Percentiles rank a stretch among this genome's conserved stretches.
phyloP scores from a whole-genome alignment of 1,284 basidiomycete genomes.

The Pseudozyma hubeiensis region DNA sequence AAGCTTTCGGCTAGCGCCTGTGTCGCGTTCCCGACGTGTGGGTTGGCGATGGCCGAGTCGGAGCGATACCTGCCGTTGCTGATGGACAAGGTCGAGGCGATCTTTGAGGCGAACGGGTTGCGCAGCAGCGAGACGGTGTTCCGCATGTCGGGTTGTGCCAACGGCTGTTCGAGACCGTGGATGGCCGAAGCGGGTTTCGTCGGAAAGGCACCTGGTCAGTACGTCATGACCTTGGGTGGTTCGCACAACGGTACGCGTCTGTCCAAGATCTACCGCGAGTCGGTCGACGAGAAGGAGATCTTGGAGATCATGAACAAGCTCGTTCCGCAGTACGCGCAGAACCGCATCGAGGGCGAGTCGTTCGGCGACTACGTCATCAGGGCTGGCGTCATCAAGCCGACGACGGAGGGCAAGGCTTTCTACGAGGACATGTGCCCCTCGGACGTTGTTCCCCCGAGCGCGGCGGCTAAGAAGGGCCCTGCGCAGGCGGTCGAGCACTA shows the following conservation, averaged over 20 bases:
- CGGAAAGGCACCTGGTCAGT: slow-evolving; percentile 93
- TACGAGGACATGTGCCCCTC: slow-evolving; percentile 60
- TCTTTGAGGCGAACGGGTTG: slow-evolving; percentile 91
- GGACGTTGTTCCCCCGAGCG: slow-evolving; percentile 37
- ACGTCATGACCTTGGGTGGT: slow-evolving; percentile 94
- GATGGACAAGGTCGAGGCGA: slow-evolving; percentile 93
- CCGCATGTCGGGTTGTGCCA: slow-evolving; percentile 79
- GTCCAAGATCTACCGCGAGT: slow-evolving; percentile 91
- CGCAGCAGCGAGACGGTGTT: slow-evolving; percentile 94
- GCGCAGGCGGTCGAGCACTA: slow-evolving; percentile 51
- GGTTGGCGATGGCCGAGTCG: slow-evolving; percentile 93
- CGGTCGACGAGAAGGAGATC: slow-evolving; percentile 93
- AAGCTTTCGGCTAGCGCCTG: slow-evolving; percentile 78
- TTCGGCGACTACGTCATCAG: slow-evolving; percentile 94
- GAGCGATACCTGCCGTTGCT: slow-evolving; percentile 94
- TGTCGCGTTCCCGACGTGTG: slow-evolving; percentile 95
- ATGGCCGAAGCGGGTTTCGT: slow-evolving; percentile 94
- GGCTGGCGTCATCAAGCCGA: slow-evolving; percentile 64
- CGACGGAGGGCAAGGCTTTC: slow-evolving; percentile 58
- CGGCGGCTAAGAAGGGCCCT: slow-evolving; percentile 46
- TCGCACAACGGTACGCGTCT: slow-evolving; percentile 91
- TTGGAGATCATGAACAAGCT: slow-evolving; percentile 87
- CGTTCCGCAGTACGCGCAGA: slow-evolving; percentile 91
- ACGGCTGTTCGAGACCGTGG: slow-evolving; percentile 78
- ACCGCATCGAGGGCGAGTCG: slow-evolving; percentile 86